phyloP scores from a whole-genome alignment of 1,139 yeast genomes.

The Pichia sp. region DNA sequence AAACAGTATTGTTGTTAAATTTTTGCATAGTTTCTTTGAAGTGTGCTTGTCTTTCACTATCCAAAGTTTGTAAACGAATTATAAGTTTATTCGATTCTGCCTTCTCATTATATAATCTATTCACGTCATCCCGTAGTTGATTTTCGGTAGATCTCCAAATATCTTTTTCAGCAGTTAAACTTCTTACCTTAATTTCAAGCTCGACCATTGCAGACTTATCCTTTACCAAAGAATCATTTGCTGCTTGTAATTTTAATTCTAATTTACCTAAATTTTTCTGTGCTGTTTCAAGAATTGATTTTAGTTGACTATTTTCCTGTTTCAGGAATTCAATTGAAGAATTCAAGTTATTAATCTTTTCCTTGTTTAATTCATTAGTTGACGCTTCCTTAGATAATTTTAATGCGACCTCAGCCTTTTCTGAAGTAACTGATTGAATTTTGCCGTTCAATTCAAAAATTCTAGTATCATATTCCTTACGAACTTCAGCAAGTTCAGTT shows the following conservation, averaged over 20 bases:
- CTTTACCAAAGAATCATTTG: constrained; percentile 47
- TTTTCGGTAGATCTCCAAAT: constrained; percentile 45
- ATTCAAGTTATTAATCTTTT: constrained; percentile 35
- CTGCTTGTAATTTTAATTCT: constrained; percentile 51
- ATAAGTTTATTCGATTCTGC: constrained; percentile 53
- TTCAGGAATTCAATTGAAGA: constrained; percentile 35
- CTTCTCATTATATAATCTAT: constrained; percentile 52
- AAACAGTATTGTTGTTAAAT: constrained; percentile 43
- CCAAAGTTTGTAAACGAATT: constrained; percentile 52
- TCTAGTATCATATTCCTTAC: constrained; percentile 38
- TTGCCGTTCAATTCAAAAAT: constrained; percentile 35
- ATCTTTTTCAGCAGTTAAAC: constrained; percentile 50
- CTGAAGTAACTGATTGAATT: constrained; percentile 36
- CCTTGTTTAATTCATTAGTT: constrained; percentile 39
- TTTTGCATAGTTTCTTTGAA: constrained; percentile 47
- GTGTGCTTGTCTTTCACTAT: constrained; percentile 55
- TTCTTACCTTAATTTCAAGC: constrained; percentile 40
- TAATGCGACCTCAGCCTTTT: constrained; percentile 44
- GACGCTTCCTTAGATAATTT: constrained; percentile 43
- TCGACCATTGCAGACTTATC: constrained; percentile 36
- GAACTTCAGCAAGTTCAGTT: constrained; percentile 28
- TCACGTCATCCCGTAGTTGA: constrained; percentile 50
- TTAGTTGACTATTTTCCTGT: constrained; percentile 41
- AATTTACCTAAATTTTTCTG: constrained; percentile 50
- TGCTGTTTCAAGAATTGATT: constrained; percentile 39